Base-by-base conservation (phyloP, 2,329 filamentous ascomycete species). In the Cladorrhinum sp. region DNA sequence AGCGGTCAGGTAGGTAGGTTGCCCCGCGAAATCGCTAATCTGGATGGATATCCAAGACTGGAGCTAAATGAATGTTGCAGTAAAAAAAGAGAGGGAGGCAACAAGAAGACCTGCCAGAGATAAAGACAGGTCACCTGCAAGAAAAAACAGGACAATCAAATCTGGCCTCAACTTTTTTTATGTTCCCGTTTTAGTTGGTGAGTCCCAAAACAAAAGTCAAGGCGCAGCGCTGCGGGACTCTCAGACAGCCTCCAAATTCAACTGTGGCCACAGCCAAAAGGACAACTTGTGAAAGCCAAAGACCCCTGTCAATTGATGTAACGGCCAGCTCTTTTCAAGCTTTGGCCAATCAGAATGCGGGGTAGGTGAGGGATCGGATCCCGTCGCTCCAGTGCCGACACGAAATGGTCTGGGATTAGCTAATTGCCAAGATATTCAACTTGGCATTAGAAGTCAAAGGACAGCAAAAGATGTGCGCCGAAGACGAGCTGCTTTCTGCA, bases 231-330 rank as follows among this genome's bases (percentile, higher is more conserved):
- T n/a, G n/a, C n/a, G n/a, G n/a, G n/a, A n/a, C n/a, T n/a, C n/a
- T n/a, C n/a, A n/a, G n/a, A n/a, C n/a, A n/a, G n/a, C 26, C 26
- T 28, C 26, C 26, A 28, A 28, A 28, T 46, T 46, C 42, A 46
- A 46, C 42, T 46, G 42, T 46, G 42, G 42, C 42, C 42, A 46
- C 42, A 46, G n/a, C 42, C 36, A 64, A 67, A 66, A 69, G 67
- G 67, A 69, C 67, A 69, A 63, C 62, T 68, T 65, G 65, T 65
- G 55, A 59, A 59, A 67, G 62, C 30, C 14, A 39, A 52, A 23
- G 56, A 62, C 64, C 64, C 63, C 50, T 65, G 65, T 51, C 53
- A 39, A 55, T 58, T 66, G 59, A 62, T 62, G 66, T 53, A 61
- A 63, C 55, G 30, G 61, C 62, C 59, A 39, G 62, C 56, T 55